Base-by-base conservation (phyloP, 176 grass and related monocot genomes). In the Thinopyrum elongatum region DNA sequence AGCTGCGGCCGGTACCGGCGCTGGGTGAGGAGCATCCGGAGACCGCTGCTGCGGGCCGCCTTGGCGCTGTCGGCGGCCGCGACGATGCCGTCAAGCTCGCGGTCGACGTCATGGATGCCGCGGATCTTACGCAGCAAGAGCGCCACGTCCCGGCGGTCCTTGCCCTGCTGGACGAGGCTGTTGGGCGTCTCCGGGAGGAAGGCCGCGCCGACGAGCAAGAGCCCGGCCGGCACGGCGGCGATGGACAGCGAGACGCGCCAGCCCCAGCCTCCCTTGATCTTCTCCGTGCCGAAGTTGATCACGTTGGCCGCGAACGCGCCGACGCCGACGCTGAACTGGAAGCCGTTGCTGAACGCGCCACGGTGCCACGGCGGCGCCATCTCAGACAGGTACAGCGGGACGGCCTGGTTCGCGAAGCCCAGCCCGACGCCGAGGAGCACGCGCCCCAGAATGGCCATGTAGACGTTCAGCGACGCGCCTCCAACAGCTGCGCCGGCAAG, bases 341-440 rank as follows among this genome's bases (percentile, higher is more conserved):
- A 93, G 13, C 86, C 80, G 60, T 92, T 95, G 80, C 87, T 90
- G 70, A 95, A 92, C 6, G 93, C 93, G 51, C 93, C 90, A 69
- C 93, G 90, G 70, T 79, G 31, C 46, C 86, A 59, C 9, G 88
- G 65, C 1, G 93, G 93, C 16, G 93, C 90, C 93, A 95, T 95
- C 87, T 95, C 93, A 5, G 88, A 95, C n/a, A 95, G 80, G 83
- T 95, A 95, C 16, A 95, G 89, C 22, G 93, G 93, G 8, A 93
- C 90, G 60, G 93, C 85, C 83, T 84, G 85, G 87, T 87, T 94
- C 2, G 94, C 84, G 67, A 93, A 92, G 8, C 94, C 91, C 25
- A 97, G 83, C 21, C 87, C 94, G 22, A 97, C 85, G 25, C 94
- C 94, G 30, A 97, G 91, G 28, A 97, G 70, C 26, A 88, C 87